phyloP scores from a whole-genome alignment of 768 basidiomycete genomes.

The Asterophora lycoperdoides region DNA sequence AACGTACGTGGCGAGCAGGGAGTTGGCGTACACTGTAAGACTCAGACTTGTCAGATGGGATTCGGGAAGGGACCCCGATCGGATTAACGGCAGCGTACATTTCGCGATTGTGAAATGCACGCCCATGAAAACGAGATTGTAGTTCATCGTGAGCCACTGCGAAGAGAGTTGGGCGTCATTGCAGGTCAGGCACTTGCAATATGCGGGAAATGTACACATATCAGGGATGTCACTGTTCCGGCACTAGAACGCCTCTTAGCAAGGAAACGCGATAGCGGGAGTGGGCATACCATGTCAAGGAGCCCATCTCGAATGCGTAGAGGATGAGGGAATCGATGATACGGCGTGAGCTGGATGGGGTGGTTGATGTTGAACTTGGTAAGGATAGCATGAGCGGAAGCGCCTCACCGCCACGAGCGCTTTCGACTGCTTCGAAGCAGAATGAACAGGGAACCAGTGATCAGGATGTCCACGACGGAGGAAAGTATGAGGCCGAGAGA shows the following conservation, averaged over 20 bases:
- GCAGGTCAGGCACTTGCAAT: neutral
- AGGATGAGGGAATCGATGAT: constrained; percentile 36
- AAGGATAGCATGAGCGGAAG: too few species aligned
- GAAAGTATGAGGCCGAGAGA: constrained; percentile 42
- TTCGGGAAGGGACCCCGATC: too few species aligned
- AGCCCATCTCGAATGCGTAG: constrained; percentile 41
- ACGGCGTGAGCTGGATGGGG: constrained; percentile 28
- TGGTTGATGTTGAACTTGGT: neutral
- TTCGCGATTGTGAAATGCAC: constrained; percentile 37
- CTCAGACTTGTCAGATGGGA: neutral
- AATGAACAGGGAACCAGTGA: constrained; percentile 23
- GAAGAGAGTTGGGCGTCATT: neutral
- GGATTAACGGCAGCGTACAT: constrained; percentile 20
- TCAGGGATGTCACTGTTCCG: constrained; percentile 44
- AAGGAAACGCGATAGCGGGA: neutral
- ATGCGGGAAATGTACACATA: constrained; percentile 34
- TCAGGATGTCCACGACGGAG: constrained; percentile 33
- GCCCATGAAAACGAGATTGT: constrained; percentile 36
- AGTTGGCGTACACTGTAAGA: constrained; percentile 44
- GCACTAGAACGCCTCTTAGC: constrained; percentile 22
- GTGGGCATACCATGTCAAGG: constrained; percentile 30
- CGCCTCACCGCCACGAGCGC: too few species aligned
- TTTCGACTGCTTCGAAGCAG: constrained; percentile 29
- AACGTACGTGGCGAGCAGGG: constrained; percentile 35
- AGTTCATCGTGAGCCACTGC: constrained; percentile 43